Evolutionary conservation across 345 rosid genomes (phyloP), one percentile per base, ranked within the genome.

Genomic region (Salix viminalis): DNA sequence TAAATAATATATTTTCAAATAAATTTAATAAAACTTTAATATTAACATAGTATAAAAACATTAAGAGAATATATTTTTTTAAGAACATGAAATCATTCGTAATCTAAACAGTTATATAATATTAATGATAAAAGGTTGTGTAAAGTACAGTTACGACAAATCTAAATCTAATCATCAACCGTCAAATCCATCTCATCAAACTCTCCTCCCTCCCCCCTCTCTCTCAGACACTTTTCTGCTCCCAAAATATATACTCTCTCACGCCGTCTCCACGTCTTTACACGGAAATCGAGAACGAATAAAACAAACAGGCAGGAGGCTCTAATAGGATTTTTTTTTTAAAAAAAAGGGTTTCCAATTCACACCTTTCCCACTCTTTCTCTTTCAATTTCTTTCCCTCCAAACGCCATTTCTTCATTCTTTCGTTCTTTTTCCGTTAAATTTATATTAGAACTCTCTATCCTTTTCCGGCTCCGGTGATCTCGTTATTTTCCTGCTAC

Each of bases 371-470:
- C n/a, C 50, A 48, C 48, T 15, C 30, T 66, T 36, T 24, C 70
- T 75, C 18, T 19, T 23, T 28, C n/a, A 74, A 70, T 81, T 84
- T 79, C 76, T 76, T 79, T 79, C 79, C 84, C 81, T 76, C 84
- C 81, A 81, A 81, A 75, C 77, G 12, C 80, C 41, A 28, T 74
- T 65, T 46, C 70, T 34, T 34, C 36, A 4, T 7, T 4, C 15
- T 34, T 65, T 70, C 28, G 64, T 24, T 8, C 18, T 34, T 34
- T 34, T 37, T 34, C 73, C 74, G 28, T 56, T 65, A 34, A 61
- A 48, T 7, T 4, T 65, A 19, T 37, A 32, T 26, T n/a, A 19
- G 67, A 26, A 52, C 46, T 42, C 66, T 42, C 18, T 23, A 34
- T 26, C 65, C 65, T 58, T 73, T 44, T 44, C 15, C 62, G 56